A percentile compares a stretch with the other conserved stretches of the same genome.
Conservation (phyloP, 1,139 yeast species). For the Kluyveromyces marxianus region DNA sequence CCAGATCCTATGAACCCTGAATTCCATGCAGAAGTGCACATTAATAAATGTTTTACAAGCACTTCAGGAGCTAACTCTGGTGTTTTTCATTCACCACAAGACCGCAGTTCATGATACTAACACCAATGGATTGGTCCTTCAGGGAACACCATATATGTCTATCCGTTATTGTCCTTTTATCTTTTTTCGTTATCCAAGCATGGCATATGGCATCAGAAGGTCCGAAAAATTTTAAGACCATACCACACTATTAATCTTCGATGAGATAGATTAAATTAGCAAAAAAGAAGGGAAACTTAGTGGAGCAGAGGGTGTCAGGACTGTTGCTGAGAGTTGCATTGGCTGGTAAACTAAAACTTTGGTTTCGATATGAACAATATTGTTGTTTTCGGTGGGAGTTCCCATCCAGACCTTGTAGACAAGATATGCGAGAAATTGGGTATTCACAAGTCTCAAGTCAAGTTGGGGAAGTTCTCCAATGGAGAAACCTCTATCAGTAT, state of each 20-base stretch:
- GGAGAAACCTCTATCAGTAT: slow-evolving; percentile 89
- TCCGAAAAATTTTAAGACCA: slow-evolving; percentile 2
- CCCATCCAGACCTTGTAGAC: slow-evolving; percentile 55
- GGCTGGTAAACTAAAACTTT: too few relatives aligned
- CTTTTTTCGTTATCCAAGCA: neutral
- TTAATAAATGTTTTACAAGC: too few relatives aligned
- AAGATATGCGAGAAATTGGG: slow-evolving; percentile 61
- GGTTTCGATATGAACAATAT: slow-evolving; percentile 50
- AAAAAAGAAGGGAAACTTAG: too few relatives aligned
- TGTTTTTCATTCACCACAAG: too few relatives aligned
- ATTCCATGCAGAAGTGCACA: too few relatives aligned
- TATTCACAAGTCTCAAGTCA: slow-evolving; percentile 51
- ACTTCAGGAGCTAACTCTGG: too few relatives aligned
- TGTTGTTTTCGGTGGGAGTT: slow-evolving; percentile 62
- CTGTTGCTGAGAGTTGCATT: too few relatives aligned
- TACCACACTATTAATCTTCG: neutral
- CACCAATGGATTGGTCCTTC: neutral
- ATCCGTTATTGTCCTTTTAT: neutral
- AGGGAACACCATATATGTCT: neutral
- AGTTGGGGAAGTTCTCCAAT: slow-evolving; percentile 57
- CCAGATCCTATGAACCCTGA: too few relatives aligned
- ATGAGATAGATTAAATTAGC: neutral
- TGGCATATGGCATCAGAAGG: neutral
- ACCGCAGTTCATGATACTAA: neutral
- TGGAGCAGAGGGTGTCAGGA: too few relatives aligned